Evolutionary conservation across 345 rosid genomes (phyloP).

Genomic region (Camelina sativa): DNA sequence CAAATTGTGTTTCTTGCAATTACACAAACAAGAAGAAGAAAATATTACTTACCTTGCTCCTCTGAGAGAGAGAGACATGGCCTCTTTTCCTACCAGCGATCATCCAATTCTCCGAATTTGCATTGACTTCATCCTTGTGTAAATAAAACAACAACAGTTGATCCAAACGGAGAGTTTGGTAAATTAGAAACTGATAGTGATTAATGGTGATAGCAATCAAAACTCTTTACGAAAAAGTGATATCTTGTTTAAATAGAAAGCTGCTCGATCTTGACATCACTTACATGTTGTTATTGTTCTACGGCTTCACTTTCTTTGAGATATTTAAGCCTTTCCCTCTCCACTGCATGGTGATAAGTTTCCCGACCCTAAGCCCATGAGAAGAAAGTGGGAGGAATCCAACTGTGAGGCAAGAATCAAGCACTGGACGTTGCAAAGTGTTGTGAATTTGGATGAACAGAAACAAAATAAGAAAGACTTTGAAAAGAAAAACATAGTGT

Average conservation of each 20-base stretch:
- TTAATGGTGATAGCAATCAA: neutral
- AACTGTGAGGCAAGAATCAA: constrained; percentile 89
- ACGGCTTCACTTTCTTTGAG: constrained; percentile 50
- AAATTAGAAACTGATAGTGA: neutral
- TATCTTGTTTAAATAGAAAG: neutral
- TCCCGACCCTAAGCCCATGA: constrained; percentile 84
- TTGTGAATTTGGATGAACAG: too few species aligned
- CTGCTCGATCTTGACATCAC: constrained; percentile 35
- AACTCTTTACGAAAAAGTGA: neutral
- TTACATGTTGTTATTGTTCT: constrained; percentile 48
- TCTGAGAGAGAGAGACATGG: constrained; percentile 63
- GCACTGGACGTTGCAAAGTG: constrained; percentile 78
- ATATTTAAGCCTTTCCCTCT: constrained; percentile 82
- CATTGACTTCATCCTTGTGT: constrained; percentile 79
- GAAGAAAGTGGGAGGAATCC: constrained; percentile 91
- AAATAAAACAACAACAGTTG: constrained; percentile 16
- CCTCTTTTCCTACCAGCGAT: constrained; percentile 98
- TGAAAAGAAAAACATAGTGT: too few species aligned
- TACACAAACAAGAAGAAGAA: constrained; percentile 19
- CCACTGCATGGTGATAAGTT: constrained; percentile 86
- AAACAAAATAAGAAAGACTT: too few species aligned
- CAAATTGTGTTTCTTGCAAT: neutral
- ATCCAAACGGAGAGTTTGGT: neutral
- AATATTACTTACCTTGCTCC: constrained; percentile 59
- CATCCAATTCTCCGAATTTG: constrained; percentile 88